Conservation (phyloP, 2,329 filamentous ascomycete species). For the Aspergillus novoparasiticus region DNA sequence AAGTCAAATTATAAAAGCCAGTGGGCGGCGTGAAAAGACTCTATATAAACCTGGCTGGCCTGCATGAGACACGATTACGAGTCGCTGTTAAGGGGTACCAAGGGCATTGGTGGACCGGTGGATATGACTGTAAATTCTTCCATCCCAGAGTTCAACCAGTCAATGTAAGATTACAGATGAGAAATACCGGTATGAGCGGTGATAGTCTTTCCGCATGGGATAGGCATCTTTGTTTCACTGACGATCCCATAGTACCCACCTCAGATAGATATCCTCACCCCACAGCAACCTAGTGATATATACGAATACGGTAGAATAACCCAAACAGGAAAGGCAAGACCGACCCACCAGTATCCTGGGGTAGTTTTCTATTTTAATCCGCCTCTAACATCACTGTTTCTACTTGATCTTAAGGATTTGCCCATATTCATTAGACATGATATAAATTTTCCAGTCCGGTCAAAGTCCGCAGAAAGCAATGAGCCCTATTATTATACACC, state of each 20-base stretch:
- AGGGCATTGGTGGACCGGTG: background rate
- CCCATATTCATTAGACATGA: too few species aligned
- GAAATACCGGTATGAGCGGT: background rate
- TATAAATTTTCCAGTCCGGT: too few species aligned
- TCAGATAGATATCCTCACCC: background rate
- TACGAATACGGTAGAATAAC: background rate
- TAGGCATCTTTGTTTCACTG: too few species aligned
- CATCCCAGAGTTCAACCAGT: background rate
- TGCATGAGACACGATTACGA: background rate
- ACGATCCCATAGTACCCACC: too few species aligned
- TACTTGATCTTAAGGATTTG: too few species aligned
- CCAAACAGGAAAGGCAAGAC: too few species aligned
- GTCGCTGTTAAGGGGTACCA: background rate
- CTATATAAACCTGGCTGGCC: background rate
- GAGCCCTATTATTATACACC: too few species aligned
- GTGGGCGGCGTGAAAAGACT: background rate
- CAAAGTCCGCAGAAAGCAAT: too few species aligned
- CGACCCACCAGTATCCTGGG: background rate
- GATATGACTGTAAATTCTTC: background rate
- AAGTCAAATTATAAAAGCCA: background rate
- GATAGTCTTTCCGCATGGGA: too few species aligned
- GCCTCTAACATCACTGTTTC: too few species aligned
- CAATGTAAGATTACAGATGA: background rate
- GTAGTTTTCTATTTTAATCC: background rate
- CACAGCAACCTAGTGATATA: background rate